Percentiles rank a stretch among this genome's conserved stretches.
phyloP scores from a whole-genome alignment of 148 eudicot species.

The Nyssa sinensis region DNA sequence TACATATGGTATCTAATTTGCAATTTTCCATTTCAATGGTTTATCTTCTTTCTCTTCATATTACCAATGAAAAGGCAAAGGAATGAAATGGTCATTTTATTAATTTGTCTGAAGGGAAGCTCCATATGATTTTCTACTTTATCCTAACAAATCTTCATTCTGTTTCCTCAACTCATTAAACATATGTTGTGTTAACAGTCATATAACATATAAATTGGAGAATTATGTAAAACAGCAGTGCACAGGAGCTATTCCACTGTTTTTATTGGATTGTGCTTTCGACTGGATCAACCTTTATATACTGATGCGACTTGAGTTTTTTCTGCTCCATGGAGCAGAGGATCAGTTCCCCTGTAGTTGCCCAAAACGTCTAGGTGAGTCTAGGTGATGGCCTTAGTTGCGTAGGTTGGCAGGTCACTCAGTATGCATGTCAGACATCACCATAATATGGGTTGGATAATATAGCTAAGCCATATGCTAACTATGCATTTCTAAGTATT shows the following conservation, averaged over 20 bases:
- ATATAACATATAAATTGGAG: background rate
- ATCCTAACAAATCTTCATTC: background rate
- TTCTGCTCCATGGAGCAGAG: background rate
- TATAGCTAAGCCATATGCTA: no score
- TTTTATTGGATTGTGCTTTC: background rate
- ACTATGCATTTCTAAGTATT: no score
- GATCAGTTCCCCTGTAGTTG: background rate
- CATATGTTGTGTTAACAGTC: background rate
- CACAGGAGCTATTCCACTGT: background rate
- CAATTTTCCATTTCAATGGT: background rate
- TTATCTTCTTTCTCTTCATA: background rate
- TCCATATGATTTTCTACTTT: background rate
- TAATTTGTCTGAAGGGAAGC: background rate
- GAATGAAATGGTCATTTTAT: background rate
- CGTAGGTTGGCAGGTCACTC: background rate
- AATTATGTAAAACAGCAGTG: background rate
- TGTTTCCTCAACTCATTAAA: background rate
- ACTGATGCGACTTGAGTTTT: background rate
- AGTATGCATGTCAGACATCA: background rate
- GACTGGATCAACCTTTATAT: background rate
- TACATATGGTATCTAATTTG: conserved; percentile 62
- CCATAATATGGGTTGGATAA: background rate
- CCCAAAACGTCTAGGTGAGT: background rate
- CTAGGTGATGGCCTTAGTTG: background rate
- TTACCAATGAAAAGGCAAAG: background rate